Percentiles rank a stretch among this genome's conserved stretches.
These are phyloP conservation scores for Wolfiporia cocos DNA, from an alignment of 1,284 basidiomycete species.

Conservation along the genomic window DNA sequence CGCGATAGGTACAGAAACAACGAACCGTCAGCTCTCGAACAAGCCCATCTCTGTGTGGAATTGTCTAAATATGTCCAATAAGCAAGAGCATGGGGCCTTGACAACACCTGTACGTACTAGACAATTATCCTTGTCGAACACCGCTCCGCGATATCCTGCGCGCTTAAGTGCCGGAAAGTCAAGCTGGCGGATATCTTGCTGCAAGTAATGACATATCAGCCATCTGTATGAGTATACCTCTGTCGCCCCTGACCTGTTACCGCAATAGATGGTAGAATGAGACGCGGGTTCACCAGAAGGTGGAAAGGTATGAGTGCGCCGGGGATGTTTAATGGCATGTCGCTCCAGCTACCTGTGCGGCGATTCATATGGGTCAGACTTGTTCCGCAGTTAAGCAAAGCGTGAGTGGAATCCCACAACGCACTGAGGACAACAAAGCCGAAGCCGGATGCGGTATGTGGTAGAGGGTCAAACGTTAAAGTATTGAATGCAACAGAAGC, in stretches of 20 bases:
- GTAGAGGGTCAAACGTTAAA: too few species aligned
- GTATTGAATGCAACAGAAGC: too few species aligned
- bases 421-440: too few species aligned
- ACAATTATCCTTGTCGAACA: slow-evolving; percentile 98
- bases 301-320: slow-evolving; percentile 75
- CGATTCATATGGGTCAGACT: too few species aligned
- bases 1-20: slow-evolving; percentile 4
- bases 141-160: slow-evolving; percentile 80
- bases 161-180: slow-evolving; percentile 76
- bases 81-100: background rate
- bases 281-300: slow-evolving; percentile 63
- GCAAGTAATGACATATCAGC: slow-evolving; percentile 11
- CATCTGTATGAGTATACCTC: slow-evolving; percentile 1
- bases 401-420: too few species aligned
- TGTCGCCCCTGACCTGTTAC: slow-evolving; percentile 56
- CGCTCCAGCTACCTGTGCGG: background rate
- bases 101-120: slow-evolving; percentile 47
- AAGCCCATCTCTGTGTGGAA: slow-evolving; percentile 67
- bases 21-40: slow-evolving; percentile 67
- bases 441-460: too few species aligned
- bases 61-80: slow-evolving; percentile 43
- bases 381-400: too few species aligned
- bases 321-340: slow-evolving; percentile 74
- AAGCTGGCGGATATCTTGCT: slow-evolving; percentile 83
- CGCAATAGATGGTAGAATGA: slow-evolving; percentile 67